Conservation (phyloP, 345 rosid genomes). For the Jatropha curcas region DNA sequence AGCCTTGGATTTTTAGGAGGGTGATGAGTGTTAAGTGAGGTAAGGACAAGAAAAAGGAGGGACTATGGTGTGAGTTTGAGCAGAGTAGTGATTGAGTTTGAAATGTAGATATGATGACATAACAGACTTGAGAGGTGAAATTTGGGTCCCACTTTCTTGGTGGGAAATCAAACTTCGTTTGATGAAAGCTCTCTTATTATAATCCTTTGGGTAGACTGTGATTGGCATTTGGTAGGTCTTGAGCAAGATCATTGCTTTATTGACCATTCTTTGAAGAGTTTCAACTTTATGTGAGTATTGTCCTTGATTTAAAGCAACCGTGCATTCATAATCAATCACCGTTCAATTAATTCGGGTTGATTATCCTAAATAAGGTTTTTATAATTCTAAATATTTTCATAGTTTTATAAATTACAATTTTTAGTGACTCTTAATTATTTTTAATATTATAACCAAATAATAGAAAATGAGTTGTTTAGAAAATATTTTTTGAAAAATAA, state of each 20-base stretch:
- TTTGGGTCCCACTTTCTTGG: slow-evolving; percentile 29
- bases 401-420: too few relatives aligned
- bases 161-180: slow-evolving; percentile 15
- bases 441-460: too few relatives aligned
- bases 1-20: too few relatives aligned
- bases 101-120: slow-evolving; percentile 19
- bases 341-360: neutral
- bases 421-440: too few relatives aligned
- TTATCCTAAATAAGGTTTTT: too few relatives aligned
- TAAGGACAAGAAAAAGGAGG: too few relatives aligned
- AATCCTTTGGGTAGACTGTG: slow-evolving; percentile 33
- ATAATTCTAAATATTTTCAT: too few relatives aligned
- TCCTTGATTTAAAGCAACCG: neutral
- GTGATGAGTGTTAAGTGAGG: too few relatives aligned
- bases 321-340: neutral
- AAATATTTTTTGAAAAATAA: too few relatives aligned
- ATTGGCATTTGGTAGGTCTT: slow-evolving; percentile 22
- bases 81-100: slow-evolving; percentile 18
- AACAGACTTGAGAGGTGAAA: slow-evolving; percentile 18
- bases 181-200: slow-evolving; percentile 23
- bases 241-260: slow-evolving; percentile 27
- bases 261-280: slow-evolving; percentile 20
- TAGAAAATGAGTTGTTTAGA: too few relatives aligned
- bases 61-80: too few relatives aligned
- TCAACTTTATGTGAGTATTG: neutral